phyloP scores from a whole-genome alignment of 2,329 filamentous ascomycete genomes.

The Lomentospora prolificans region DNA sequence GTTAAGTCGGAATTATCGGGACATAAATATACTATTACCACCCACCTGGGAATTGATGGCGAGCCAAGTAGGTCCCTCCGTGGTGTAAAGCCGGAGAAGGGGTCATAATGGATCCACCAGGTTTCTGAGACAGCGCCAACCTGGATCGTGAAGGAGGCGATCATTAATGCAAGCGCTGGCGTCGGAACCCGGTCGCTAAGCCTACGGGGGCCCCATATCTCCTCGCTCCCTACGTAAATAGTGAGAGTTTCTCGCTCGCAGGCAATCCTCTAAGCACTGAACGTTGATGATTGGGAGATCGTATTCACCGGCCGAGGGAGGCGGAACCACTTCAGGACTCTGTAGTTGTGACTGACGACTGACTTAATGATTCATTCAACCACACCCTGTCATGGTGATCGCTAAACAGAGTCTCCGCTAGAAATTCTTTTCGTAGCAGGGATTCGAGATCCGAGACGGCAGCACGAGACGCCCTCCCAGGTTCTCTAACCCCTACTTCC shows the following conservation, averaged over 20 bases:
- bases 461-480: not conserved
- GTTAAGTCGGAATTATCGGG: not conserved
- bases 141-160: not conserved
- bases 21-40: not conserved
- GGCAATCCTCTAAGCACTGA: too few relatives aligned
- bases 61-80: not conserved
- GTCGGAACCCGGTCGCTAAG: not conserved
- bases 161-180: slow-evolving; percentile 1
- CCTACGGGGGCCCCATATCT: not conserved
- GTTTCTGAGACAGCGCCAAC: not conserved
- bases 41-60: too few relatives aligned
- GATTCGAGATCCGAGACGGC: not conserved
- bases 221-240: not conserved
- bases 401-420: too few relatives aligned
- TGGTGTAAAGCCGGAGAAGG: not conserved
- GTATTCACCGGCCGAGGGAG: too few relatives aligned
- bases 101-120: not conserved
- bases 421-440: too few relatives aligned
- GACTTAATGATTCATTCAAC: too few relatives aligned
- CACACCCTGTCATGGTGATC: too few relatives aligned
- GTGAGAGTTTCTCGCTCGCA: too few relatives aligned
- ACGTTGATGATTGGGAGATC: too few relatives aligned
- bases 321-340: too few relatives aligned
- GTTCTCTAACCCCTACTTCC: not conserved
- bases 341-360: too few relatives aligned